Evolutionary conservation across 768 basidiomycete genomes (phyloP).

Genomic region (Lactarius akahatsu): DNA sequence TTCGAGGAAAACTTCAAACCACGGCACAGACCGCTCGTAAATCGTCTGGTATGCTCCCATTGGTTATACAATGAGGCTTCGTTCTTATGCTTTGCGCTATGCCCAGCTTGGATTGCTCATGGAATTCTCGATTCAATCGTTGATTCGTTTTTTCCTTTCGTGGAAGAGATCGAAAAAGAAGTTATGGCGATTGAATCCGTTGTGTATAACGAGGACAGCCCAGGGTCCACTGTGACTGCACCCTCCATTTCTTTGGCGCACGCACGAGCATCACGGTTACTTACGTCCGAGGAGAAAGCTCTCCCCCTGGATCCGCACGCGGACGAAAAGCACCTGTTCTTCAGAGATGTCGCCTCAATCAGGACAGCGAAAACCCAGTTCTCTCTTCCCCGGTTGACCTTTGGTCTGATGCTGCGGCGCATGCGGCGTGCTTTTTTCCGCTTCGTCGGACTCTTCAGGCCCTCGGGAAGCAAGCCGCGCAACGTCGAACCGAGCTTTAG

Average conservation of each 20-base stretch:
- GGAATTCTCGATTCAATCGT: constrained; percentile 91
- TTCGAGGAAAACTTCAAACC: constrained; percentile 66
- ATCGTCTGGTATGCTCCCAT: constrained; percentile 59
- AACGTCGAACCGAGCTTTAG: constrained; percentile 26
- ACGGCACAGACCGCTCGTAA: constrained; percentile 62
- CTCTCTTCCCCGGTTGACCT: constrained; percentile 31
- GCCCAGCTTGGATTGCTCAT: constrained; percentile 89
- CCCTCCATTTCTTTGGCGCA: constrained; percentile 5
- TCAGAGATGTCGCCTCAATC: constrained; percentile 20
- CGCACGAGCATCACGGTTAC: background rate
- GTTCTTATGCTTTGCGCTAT: background rate
- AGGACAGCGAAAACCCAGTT: constrained; percentile 27
- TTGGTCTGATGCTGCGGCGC: constrained; percentile 40
- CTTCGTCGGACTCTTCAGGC: background rate
- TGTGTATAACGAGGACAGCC: constrained; percentile 45
- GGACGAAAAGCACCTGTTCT: constrained; percentile 15
- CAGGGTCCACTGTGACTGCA: constrained; percentile 10
- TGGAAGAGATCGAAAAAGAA: constrained; percentile 70
- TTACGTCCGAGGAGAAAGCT: constrained; percentile 1
- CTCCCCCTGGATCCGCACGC: background rate
- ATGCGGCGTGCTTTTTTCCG: constrained; percentile 36
- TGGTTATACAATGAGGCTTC: background rate
- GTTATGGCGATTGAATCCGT: constrained; percentile 53
- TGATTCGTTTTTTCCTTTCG: constrained; percentile 86
- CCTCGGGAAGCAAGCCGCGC: constrained; percentile 6